Base-by-base conservation (phyloP, 768 basidiomycete species). In the Termitomyces sp. region DNA sequence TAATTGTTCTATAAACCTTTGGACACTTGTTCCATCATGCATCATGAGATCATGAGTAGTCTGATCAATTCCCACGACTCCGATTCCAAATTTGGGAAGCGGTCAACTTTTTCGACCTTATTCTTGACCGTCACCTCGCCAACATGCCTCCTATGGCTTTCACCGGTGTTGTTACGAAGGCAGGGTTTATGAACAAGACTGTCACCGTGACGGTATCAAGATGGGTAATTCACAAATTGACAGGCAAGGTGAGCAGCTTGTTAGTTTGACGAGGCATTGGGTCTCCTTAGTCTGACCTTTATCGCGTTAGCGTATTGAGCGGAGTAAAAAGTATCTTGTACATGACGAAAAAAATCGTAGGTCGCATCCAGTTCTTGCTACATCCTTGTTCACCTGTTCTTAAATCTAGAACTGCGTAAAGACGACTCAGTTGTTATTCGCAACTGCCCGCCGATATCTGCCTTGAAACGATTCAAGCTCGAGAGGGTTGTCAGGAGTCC, bases 191-290 rank as follows among this genome's bases (percentile, higher is more conserved):
- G 91, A 79, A 86, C 58, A 93, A 92, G 71, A 94, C 92, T 0
- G 92, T 83, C 15, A 94, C 92, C 0, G 91, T 94, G 52, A 87
- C 89, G 0, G 91, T 94, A 8, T 86, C 88, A 24, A 83, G 92
- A 59, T 85, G 81, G 78, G 79, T 89, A 42, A 74, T 84, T n/a
- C 91, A 94, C 68, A 82, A 83, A 62, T 68, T 84, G 51, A 93
- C 91, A 5, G 86, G 88, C 66, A 94, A 94, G 81, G 92, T 92
- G 65, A 65, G 79, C 46, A 65, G 79, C 46, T 45, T 53, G 4
- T 20, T 15, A 24, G 22, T 57, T 11, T 20, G 22, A 18, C 16
- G 9, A 38, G 11, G 7, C 38, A 22, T 28, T 9, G 18, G 11
- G 24, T 33, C 40, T 24, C 13, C 8, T 42, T 11, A 52, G 16